These are phyloP conservation scores for Quambalaria eucalypti DNA, from an alignment of 1,284 basidiomycete species.

Conservation along the genomic window DNA sequence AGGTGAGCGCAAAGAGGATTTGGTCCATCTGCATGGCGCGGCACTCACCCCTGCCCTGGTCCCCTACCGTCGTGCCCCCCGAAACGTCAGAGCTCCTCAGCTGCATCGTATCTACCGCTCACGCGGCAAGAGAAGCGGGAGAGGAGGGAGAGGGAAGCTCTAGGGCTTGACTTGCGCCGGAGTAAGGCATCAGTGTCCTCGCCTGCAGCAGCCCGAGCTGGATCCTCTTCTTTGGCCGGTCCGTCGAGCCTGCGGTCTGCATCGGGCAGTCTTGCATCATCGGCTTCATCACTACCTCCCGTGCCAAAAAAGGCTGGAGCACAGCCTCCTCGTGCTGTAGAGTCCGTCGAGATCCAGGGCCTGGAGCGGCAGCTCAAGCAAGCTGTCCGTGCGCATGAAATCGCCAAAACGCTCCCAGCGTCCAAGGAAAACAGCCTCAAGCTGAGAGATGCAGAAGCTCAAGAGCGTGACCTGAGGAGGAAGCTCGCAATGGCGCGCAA, in stretches of 20 bases:
- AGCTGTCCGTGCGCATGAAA: background rate
- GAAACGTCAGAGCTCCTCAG: background rate
- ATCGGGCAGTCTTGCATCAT: too few relatives aligned
- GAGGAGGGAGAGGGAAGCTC: background rate
- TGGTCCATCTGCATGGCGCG: background rate
- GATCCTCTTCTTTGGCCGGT: background rate
- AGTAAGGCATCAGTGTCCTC: background rate
- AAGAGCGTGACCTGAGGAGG: background rate
- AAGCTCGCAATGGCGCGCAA: background rate
- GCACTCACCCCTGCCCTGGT: background rate
- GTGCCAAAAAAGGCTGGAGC: too few relatives aligned
- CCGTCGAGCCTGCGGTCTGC: background rate
- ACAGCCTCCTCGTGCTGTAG: too few relatives aligned
- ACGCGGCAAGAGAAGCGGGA: conserved; percentile 1
- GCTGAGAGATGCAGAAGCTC: background rate
- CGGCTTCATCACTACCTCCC: too few relatives aligned
- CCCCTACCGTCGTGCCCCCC: background rate
- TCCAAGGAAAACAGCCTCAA: background rate
- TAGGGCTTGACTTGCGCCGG: background rate
- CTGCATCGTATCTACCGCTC: background rate
- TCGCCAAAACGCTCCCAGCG: background rate
- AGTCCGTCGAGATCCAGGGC: too few relatives aligned
- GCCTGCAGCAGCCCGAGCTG: background rate
- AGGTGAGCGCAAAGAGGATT: background rate
- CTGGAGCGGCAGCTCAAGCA: background rate